phyloP scores from a whole-genome alignment of 192 early-diverging fungal species.

The Gryganskiella cystojenkinii region DNA sequence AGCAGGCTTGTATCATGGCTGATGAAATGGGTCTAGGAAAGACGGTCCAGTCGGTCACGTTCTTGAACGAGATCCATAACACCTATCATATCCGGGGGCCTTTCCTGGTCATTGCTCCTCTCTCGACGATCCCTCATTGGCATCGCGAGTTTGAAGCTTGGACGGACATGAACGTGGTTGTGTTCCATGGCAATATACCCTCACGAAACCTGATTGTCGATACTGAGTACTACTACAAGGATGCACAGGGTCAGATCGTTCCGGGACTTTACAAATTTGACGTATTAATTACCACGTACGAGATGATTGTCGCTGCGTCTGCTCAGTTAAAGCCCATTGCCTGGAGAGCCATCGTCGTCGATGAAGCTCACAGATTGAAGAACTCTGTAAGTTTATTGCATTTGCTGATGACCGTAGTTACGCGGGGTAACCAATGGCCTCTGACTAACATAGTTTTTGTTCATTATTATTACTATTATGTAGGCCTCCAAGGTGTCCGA shows the following conservation, averaged over 20 bases:
- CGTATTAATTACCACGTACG: slow-evolving; percentile 68
- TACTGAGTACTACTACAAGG: slow-evolving; percentile 74
- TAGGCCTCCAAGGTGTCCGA: slow-evolving; percentile 83
- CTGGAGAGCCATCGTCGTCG: slow-evolving; percentile 80
- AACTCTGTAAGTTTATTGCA: slow-evolving; percentile 76
- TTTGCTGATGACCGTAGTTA: no score
- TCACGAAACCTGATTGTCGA: slow-evolving; percentile 81
- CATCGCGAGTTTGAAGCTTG: slow-evolving; percentile 58
- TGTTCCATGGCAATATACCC: slow-evolving; percentile 71
- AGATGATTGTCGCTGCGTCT: slow-evolving; percentile 67
- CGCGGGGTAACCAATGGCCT: no score
- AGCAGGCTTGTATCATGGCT: slow-evolving; percentile 96
- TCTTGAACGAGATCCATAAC: slow-evolving; percentile 75
- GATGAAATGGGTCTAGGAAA: slow-evolving; percentile 97
- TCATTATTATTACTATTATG: background rate
- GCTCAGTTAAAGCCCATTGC: slow-evolving; percentile 73
- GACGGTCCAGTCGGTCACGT: slow-evolving; percentile 83
- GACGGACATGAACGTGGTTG: slow-evolving; percentile 52
- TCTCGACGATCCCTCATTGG: slow-evolving; percentile 76
- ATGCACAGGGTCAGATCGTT: slow-evolving; percentile 55
- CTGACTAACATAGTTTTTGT: no score
- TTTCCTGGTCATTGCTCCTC: slow-evolving; percentile 75
- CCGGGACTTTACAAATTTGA: slow-evolving; percentile 68
- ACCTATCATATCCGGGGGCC: slow-evolving; percentile 75
- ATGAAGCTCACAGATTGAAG: slow-evolving; percentile 89